Evolutionary conservation across 116 monocot species (phyloP), one percentile per base, ranked within the genome.

Genomic region (Trichopus zeylanicus): DNA sequence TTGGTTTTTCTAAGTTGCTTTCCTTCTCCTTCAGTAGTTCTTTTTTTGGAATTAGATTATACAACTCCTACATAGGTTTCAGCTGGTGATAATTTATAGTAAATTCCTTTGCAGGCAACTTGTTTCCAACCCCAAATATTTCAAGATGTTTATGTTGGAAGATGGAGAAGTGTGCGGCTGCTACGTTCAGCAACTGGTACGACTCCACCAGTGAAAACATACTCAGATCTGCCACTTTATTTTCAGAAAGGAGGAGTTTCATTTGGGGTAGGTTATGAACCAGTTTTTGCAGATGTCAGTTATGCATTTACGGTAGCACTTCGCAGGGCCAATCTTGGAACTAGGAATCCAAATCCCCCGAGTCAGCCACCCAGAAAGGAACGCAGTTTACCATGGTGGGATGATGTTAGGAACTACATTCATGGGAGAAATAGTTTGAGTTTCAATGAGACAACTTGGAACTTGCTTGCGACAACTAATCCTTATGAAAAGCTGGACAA

Each of bases 321-420:
- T 26, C 88, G 88, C 10, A 83, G 86, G 55, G 85, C 85, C 55
- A 81, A 83, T 66, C 80, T 99, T 61, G 82, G 99, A 27, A 68
- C 49, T 16, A 87, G 75, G 62, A 73, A 22, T 66, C 46, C 29
- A 19, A 59, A 23, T 53, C 42, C 62, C 48, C 55, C 64, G 49
- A 66, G 25, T 62, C 78, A 74, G 57, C 65, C 67, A 54, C 74
- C 85, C 46, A 99, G 86, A 69, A 99, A 86, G 56, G 99, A 99
- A 65, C 81, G 83, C 25, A 99, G 88, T 56, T 78, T 99, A 46
- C 99, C 99, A 62, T 99, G 99, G 99, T 99, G 99, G 99, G 99
- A 99, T 75, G 99, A 99, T 55, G 73, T 83, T 78, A 83, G 99
- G 62, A 76, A 99, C 52, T 99, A 99, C 62, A 86, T 99, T 51